phyloP scores from a whole-genome alignment of 345 rosid species.

The Euphorbia pulcherrima region DNA sequence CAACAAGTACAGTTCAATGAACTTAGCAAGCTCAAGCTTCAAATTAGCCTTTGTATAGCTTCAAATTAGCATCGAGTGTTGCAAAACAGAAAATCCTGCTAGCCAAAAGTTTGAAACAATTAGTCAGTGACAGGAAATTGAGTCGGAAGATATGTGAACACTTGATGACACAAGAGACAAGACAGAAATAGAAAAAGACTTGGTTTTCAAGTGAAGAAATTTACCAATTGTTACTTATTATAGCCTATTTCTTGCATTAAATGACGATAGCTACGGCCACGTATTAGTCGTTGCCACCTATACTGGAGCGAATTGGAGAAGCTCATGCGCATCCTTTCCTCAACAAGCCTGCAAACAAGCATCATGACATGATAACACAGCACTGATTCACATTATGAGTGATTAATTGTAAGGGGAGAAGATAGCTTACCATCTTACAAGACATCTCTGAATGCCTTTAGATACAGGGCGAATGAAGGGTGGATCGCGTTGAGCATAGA shows the following conservation, averaged over 20 bases:
- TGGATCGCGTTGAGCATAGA: conserved; percentile 83
- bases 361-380: conserved; percentile 13
- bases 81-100: conserved; percentile 10
- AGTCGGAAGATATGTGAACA: neutral
- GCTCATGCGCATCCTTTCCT: conserved; percentile 64
- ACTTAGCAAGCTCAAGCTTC: conserved; percentile 6
- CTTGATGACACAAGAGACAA: neutral
- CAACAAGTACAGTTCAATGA: neutral
- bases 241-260: conserved; percentile 67
- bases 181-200: neutral
- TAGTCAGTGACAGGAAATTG: neutral
- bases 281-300: conserved; percentile 68
- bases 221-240: conserved; percentile 30
- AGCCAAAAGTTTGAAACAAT: neutral
- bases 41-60: too few species aligned
- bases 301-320: conserved; percentile 37
- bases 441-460: conserved; percentile 79
- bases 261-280: conserved; percentile 88
- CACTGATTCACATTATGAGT: neutral
- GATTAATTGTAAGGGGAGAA: neutral
- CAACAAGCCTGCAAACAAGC: conserved; percentile 61
- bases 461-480: conserved; percentile 81
- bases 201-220: neutral
- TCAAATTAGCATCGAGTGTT: conserved; percentile 1
- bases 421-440: conserved; percentile 71